Percentiles rank a stretch among this genome's conserved stretches.
These are phyloP conservation scores for Dendrobium chrysotoxum DNA, from an alignment of 106 monocot species.

Conservation along the genomic window DNA sequence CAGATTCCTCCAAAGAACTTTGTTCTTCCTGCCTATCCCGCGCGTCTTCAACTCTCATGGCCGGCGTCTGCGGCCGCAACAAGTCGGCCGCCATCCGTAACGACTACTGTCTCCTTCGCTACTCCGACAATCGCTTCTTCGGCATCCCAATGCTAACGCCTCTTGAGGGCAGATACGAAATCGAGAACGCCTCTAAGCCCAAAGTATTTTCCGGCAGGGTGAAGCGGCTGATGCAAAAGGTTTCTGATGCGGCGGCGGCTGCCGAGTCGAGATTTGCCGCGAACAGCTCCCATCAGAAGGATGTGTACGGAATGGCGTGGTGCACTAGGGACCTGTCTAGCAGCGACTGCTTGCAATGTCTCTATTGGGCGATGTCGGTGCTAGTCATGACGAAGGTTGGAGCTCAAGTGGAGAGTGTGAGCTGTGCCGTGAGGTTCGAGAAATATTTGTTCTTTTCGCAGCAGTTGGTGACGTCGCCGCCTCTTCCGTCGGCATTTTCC, in stretches of 20 bases:
- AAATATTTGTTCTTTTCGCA: background rate
- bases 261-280: background rate
- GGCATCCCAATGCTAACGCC: background rate
- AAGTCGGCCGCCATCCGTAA: background rate
- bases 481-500: background rate
- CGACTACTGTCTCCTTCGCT: conserved; percentile 8
- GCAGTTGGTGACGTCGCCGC: background rate
- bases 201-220: background rate
- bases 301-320: conserved; percentile 8
- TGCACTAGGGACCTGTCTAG: background rate
- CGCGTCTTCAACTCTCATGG: background rate
- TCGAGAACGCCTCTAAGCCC: background rate
- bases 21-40: background rate
- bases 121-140: background rate
- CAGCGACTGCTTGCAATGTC: conserved; percentile 5
- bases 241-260: background rate
- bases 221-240: background rate
- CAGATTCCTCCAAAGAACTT: background rate
- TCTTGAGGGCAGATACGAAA: background rate
- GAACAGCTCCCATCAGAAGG: background rate
- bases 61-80: conserved; percentile 3
- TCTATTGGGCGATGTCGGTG: background rate
- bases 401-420: background rate
- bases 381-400: background rate
- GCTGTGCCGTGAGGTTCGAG: conserved; percentile 7